Percentiles rank a stretch among this genome's conserved stretches.
These are phyloP conservation scores for Hanseniaspora uvarum DNA, from an alignment of 1,139 yeast species.

Conservation along the genomic window DNA sequence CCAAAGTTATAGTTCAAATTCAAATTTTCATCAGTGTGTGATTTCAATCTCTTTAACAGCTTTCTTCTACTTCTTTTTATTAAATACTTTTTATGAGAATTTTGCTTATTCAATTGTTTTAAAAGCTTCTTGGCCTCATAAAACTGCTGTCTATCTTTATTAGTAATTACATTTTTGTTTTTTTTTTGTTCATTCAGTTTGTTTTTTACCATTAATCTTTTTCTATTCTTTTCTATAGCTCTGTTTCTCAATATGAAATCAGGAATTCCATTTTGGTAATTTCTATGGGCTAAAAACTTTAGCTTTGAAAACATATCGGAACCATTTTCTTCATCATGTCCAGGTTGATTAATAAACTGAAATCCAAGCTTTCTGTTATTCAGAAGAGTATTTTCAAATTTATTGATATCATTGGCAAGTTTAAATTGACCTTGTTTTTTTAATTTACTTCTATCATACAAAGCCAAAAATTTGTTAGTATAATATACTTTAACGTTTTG, in stretches of 20 bases:
- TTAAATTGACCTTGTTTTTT: slow-evolving; percentile 10
- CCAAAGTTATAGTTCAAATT: slow-evolving; percentile 1
- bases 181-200: neutral
- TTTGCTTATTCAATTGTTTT: neutral
- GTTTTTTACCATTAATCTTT: neutral
- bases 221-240: neutral
- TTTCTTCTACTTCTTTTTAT: slow-evolving; percentile 5
- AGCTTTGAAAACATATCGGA: slow-evolving; percentile 11
- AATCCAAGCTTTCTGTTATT: slow-evolving; percentile 6
- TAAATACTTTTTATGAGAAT: slow-evolving; percentile 8
- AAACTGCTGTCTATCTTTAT: slow-evolving; percentile 12
- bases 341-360: slow-evolving; percentile 5
- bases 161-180: neutral
- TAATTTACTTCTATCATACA: slow-evolving; percentile 10
- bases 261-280: neutral
- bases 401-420: slow-evolving; percentile 12
- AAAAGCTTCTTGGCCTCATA: slow-evolving; percentile 8
- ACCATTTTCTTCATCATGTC: slow-evolving; percentile 12
- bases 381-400: slow-evolving; percentile 13
- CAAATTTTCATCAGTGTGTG: slow-evolving; percentile 2
- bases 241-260: slow-evolving; percentile 6
- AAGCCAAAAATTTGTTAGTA: slow-evolving; percentile 5
- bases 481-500: slow-evolving; percentile 13
- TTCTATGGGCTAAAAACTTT: neutral
- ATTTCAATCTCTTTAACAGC: neutral